These are phyloP conservation scores for Nidula microcarpa DNA, from an alignment of 768 basidiomycete genomes.

Conservation along the genomic window DNA sequence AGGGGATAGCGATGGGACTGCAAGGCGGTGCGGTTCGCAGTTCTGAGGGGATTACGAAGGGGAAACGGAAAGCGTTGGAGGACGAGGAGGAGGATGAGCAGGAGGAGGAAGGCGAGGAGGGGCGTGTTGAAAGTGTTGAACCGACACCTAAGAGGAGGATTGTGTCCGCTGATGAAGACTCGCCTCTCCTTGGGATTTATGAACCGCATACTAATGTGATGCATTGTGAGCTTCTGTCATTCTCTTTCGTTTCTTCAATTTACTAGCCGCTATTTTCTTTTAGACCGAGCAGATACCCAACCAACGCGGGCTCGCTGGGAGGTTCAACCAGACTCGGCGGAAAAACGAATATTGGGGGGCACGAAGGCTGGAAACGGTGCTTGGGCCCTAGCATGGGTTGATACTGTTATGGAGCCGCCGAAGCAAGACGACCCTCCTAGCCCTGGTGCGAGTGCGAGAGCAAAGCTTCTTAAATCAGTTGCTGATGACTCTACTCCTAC, in stretches of 20 bases:
- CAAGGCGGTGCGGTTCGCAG: slow-evolving; percentile 9
- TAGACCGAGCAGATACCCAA: slow-evolving; percentile 79
- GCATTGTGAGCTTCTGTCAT: slow-evolving; percentile 51
- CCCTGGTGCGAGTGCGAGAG: neutral
- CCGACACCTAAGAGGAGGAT: slow-evolving; percentile 24
- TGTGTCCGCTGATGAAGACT: slow-evolving; percentile 16
- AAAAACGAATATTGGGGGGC: slow-evolving; percentile 56
- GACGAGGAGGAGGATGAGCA: slow-evolving; percentile 24
- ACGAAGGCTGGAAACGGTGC: slow-evolving; percentile 74
- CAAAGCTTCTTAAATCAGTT: neutral
- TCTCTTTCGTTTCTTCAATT: neutral
- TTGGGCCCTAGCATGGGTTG: slow-evolving; percentile 81
- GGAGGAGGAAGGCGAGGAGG: slow-evolving; percentile 19
- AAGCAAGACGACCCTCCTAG: slow-evolving; percentile 2
- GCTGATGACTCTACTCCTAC: too few relatives aligned
- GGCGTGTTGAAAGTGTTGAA: slow-evolving; percentile 9
- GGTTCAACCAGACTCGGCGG: slow-evolving; percentile 39
- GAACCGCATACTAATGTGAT: slow-evolving; percentile 79
- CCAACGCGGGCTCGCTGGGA: slow-evolving; percentile 66
- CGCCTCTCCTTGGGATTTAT: slow-evolving; percentile 65
- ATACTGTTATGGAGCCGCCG: slow-evolving; percentile 46
- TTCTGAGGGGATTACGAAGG: slow-evolving; percentile 19
- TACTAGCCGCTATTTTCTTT: neutral
- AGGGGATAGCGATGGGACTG: slow-evolving; percentile 21
- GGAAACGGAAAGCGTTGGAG: slow-evolving; percentile 26